Evolutionary conservation across 495 filamentous ascomycete genomes (phyloP).

Genomic region (Lentithecium fluviatile): DNA sequence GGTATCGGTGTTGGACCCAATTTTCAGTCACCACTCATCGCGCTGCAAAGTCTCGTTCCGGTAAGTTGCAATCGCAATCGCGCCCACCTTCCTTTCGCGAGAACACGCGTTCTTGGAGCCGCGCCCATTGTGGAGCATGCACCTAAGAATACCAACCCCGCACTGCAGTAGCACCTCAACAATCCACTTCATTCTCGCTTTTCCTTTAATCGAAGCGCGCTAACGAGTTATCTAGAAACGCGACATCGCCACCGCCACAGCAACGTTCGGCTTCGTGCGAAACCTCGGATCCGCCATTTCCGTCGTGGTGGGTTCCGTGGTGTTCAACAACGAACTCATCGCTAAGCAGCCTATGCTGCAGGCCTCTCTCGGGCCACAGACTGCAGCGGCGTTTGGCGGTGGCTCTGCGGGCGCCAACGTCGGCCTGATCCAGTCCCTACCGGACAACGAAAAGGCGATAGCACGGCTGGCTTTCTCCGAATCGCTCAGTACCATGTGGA

Average conservation of each 20-base stretch:
- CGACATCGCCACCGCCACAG: constrained; percentile 75
- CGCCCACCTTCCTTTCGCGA: no score
- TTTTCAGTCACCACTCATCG: constrained; percentile 76
- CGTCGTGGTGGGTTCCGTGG: constrained; percentile 75
- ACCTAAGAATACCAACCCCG: no score
- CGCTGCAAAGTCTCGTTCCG: constrained; percentile 66
- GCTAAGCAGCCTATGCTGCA: constrained; percentile 18
- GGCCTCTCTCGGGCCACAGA: constrained; percentile 33
- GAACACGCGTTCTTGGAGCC: no score
- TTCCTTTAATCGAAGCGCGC: background rate
- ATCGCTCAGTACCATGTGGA: constrained; percentile 50
- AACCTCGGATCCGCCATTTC: constrained; percentile 69
- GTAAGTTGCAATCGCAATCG: constrained; percentile 1
- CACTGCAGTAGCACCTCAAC: no score
- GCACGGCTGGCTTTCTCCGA: constrained; percentile 46
- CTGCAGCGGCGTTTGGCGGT: constrained; percentile 44
- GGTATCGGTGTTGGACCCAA: constrained; percentile 67
- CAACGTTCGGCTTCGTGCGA: constrained; percentile 71
- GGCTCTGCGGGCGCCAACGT: constrained; percentile 49
- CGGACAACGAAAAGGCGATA: constrained; percentile 36
- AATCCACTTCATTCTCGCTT: no score
- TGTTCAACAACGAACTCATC: constrained; percentile 66
- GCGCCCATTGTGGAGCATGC: no score
- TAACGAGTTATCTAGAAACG: constrained; percentile 46
- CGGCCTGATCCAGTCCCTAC: constrained; percentile 43